These are phyloP conservation scores for Pseudotulostoma volvatum DNA, from an alignment of 495 filamentous ascomycete species.

Conservation along the genomic window DNA sequence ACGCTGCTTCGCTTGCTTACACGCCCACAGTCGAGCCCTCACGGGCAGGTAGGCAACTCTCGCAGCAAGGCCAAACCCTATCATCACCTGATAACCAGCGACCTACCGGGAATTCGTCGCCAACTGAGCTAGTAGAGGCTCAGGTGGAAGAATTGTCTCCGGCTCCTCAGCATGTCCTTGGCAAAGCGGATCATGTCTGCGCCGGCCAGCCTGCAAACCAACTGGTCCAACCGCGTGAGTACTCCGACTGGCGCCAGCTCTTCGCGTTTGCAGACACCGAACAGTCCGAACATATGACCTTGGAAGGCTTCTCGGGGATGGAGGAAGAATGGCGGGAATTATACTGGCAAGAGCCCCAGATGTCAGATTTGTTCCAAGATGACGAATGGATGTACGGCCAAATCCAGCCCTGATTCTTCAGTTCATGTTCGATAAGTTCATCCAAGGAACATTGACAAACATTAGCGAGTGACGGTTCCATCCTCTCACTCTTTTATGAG, in stretches of 20 bases:
- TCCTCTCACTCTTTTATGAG: no score
- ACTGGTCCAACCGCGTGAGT: constrained; percentile 22
- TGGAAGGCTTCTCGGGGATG: constrained; percentile 26
- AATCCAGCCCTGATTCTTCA: neutral
- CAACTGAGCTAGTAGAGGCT: neutral
- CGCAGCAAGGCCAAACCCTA: neutral
- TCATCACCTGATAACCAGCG: neutral
- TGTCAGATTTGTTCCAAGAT: constrained; percentile 30
- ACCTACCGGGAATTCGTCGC: no score
- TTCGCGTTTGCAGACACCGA: constrained; percentile 30
- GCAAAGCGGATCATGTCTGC: neutral
- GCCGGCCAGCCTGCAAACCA: constrained; percentile 9
- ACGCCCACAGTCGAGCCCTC: neutral
- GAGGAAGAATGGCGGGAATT: constrained; percentile 35
- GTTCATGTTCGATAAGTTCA: no score
- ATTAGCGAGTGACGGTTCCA: no score
- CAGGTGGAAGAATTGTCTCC: neutral
- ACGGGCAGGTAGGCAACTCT: neutral
- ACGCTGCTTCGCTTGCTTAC: neutral
- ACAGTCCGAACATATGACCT: constrained; percentile 22
- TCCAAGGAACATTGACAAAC: no score
- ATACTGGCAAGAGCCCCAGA: constrained; percentile 31
- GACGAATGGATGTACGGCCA: constrained; percentile 21
- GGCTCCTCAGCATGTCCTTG: neutral
- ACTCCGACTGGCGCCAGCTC: constrained; percentile 30